phyloP scores from a whole-genome alignment of 2,329 filamentous ascomycete genomes.

The Cercospora sesami region DNA sequence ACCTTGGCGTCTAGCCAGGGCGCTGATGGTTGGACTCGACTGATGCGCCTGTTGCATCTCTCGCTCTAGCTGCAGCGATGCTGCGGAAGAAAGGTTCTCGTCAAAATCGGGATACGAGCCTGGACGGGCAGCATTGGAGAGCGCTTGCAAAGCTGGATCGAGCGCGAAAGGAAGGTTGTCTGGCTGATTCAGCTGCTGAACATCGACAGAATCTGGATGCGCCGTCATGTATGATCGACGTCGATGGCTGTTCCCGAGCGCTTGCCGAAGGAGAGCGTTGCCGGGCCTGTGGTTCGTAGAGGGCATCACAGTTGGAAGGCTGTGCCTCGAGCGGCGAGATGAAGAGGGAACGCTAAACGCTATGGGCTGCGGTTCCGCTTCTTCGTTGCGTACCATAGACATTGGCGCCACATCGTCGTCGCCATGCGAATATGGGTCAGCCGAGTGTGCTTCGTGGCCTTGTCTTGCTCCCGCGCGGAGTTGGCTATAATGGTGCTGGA shows the following conservation, averaged over 20 bases:
- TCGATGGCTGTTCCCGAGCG: conserved; percentile 7
- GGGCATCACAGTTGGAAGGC: neutral
- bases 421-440: neutral
- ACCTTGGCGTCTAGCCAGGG: neutral
- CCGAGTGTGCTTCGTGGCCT: neutral
- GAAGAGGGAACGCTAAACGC: neutral
- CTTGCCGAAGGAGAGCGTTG: conserved; percentile 6
- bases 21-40: neutral
- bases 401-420: neutral
- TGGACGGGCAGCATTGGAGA: neutral
- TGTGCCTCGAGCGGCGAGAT: neutral
- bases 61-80: conserved; percentile 8
- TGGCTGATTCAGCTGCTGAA: neutral
- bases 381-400: neutral
- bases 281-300: conserved; percentile 1
- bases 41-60: conserved; percentile 10
- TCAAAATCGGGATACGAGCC: conserved; percentile 1
- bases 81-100: neutral
- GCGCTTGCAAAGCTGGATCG: neutral
- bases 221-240: neutral
- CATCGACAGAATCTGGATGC: neutral
- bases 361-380: neutral
- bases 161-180: neutral
- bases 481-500: conserved; percentile 3
- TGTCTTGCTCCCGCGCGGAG: neutral